phyloP scores from a whole-genome alignment of 495 filamentous ascomycete genomes.

The Hypomontagnella submonticulosa region DNA sequence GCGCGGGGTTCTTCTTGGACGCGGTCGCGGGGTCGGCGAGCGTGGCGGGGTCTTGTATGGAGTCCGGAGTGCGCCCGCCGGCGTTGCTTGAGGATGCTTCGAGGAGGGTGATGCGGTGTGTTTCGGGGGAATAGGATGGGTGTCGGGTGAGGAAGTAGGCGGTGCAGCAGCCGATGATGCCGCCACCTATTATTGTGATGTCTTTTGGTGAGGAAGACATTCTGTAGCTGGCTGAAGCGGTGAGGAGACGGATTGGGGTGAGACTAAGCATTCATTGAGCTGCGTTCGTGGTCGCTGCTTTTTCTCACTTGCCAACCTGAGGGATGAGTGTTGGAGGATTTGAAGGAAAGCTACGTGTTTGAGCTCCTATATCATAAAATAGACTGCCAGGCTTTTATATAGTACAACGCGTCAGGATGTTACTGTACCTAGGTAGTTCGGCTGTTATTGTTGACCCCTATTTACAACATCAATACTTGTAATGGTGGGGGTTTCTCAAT shows the following conservation, averaged over 20 bases:
- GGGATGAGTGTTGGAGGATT: neutral
- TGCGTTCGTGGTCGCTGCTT: neutral
- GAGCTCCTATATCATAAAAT: too few relatives aligned
- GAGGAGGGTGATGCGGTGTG: conserved; percentile 79
- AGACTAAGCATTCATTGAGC: conserved; percentile 27
- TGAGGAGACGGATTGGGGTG: conserved; percentile 23
- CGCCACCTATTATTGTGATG: conserved; percentile 69
- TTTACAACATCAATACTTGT: neutral
- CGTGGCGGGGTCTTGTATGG: conserved; percentile 46
- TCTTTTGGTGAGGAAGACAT: conserved; percentile 45
- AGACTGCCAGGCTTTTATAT: too few relatives aligned
- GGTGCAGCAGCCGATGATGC: conserved; percentile 87
- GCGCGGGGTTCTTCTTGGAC: conserved; percentile 49
- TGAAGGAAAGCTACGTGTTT: neutral
- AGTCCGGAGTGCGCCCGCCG: conserved; percentile 49
- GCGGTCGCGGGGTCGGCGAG: conserved; percentile 44
- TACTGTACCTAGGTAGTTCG: neutral
- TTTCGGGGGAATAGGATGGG: conserved; percentile 74
- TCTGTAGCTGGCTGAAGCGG: conserved; percentile 23
- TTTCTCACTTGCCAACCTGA: neutral
- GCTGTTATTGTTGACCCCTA: too few relatives aligned
- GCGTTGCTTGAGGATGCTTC: conserved; percentile 71
- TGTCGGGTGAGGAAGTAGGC: conserved; percentile 89
- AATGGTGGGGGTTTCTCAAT: neutral
- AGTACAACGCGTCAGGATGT: neutral